Conservation (phyloP, 768 basidiomycete genomes). For the Leucocoprinus sp. region DNA sequence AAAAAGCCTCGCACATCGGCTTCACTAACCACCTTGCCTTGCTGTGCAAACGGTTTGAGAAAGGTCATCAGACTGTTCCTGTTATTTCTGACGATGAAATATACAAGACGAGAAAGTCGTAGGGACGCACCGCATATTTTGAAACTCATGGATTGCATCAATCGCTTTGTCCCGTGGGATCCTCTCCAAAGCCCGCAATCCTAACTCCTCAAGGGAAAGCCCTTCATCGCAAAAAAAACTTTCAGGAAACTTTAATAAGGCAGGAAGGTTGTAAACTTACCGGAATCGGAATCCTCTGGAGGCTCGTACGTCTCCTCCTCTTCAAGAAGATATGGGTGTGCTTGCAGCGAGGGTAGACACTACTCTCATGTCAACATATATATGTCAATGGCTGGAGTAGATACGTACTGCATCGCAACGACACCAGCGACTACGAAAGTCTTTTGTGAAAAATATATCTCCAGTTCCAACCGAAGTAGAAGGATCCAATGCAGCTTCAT, state of each 20-base stretch:
- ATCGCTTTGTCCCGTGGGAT: conserved; percentile 76
- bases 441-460: conserved; percentile 68
- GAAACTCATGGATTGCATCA: conserved; percentile 80
- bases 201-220: conserved; percentile 75
- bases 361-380: conserved; percentile 19
- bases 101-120: not conserved
- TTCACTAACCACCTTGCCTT: conserved; percentile 68
- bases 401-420: conserved; percentile 46
- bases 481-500: conserved; percentile 16
- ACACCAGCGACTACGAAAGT: conserved; percentile 77
- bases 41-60: conserved; percentile 71
- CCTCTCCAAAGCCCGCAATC: conserved; percentile 65
- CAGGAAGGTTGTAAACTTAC: conserved; percentile 23
- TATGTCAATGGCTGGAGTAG: conserved; percentile 1
- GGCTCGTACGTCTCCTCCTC: conserved; percentile 83
- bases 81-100: conserved; percentile 3
- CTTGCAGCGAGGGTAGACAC: conserved; percentile 52
- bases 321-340: conserved; percentile 53
- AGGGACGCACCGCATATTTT: conserved; percentile 62
- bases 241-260: not conserved
- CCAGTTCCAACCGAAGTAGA: conserved; percentile 42
- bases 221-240: conserved; percentile 29
- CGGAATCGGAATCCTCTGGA: conserved; percentile 80
- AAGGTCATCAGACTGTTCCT: conserved; percentile 68
- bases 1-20: conserved; percentile 65